Evolutionary conservation across 257 asterid genomes (phyloP), one percentile per base, ranked within the genome.

Genomic region (Gentiana straminea): DNA sequence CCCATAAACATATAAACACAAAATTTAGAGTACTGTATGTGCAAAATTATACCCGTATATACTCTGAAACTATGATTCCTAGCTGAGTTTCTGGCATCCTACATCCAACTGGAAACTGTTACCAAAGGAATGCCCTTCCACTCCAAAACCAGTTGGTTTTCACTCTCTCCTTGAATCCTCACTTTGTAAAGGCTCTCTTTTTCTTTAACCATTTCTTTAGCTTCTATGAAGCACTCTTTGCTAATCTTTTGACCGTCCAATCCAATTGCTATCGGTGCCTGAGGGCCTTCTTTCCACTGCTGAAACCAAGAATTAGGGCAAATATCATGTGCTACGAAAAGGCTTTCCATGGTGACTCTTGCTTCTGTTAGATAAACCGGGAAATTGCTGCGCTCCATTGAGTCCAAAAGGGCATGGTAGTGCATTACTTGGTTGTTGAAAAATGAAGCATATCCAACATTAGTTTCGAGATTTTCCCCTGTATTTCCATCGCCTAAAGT

Each of bases 81-180:
- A 24, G 24, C 24, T 24, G 24, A 0, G 24, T 24, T 24, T 24
- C 1, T 24, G 24, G 24, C 24, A 24, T 24, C 24, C 24, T 24
- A 24, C 24, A 24, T 59, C 78, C 80, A 76, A 62, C 73, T 73
- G 36, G 56, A 61, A 33, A 80, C 66, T 58, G 62, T 76, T 46
- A 69, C 79, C 70, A 80, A 43, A 44, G 72, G 74, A 39, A 63
- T 44, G 6, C 77, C 79, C 53, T 66, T 69, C 83, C 79, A 74
- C 10, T 74, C 74, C 77, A 79, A 33, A 11, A 74, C 64, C 71
- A 76, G 63, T 58, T 61, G 79, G 67, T 80, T 76, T 44, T 48
- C 60, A 49, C 63, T 64, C 9, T 62, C 79, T 15, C 68, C 60
- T 13, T 62, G 66, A 49, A 71, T 64, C 13, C 68, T 74, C 50